phyloP scores from a whole-genome alignment of 2,329 filamentous ascomycete genomes.

The Curvularia spicifera region DNA sequence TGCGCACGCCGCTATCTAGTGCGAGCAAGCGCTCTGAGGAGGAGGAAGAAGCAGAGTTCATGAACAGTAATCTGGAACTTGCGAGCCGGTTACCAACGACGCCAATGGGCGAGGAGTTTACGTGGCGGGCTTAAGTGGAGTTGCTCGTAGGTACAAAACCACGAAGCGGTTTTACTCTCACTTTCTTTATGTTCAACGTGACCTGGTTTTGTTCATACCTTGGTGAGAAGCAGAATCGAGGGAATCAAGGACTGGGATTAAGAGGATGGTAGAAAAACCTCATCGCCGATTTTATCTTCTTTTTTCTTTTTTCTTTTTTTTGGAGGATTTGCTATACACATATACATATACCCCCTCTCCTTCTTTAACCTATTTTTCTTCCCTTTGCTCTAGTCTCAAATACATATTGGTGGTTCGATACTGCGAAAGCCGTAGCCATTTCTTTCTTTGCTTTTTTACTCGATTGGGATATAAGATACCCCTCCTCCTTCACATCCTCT shows the following conservation, averaged over 20 bases:
- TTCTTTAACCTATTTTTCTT: background rate
- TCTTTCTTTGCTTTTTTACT: background rate
- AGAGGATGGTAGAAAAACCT: background rate
- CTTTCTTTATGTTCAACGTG: background rate
- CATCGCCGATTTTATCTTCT: background rate
- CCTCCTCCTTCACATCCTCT: background rate
- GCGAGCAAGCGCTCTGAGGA: slow-evolving; percentile 41
- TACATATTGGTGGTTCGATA: too few relatives aligned
- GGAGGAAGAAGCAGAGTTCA: slow-evolving; percentile 42
- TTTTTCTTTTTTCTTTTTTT: background rate
- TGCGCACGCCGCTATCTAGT: slow-evolving; percentile 42
- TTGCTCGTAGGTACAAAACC: background rate
- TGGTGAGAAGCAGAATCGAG: too few relatives aligned
- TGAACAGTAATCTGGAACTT: slow-evolving; percentile 41
- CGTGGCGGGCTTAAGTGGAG: slow-evolving; percentile 34
- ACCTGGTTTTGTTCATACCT: too few relatives aligned
- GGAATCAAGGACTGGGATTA: background rate
- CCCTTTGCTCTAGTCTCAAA: background rate
- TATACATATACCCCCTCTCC: background rate
- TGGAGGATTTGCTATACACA: background rate
- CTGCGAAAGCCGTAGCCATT: background rate
- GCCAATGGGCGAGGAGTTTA: slow-evolving; percentile 50
- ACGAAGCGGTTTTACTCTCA: background rate
- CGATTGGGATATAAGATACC: background rate
- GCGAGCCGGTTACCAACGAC: slow-evolving; percentile 44